These are phyloP conservation scores for Trichoderma orchidacearum DNA, from an alignment of 495 filamentous ascomycete species.

Conservation along the genomic window DNA sequence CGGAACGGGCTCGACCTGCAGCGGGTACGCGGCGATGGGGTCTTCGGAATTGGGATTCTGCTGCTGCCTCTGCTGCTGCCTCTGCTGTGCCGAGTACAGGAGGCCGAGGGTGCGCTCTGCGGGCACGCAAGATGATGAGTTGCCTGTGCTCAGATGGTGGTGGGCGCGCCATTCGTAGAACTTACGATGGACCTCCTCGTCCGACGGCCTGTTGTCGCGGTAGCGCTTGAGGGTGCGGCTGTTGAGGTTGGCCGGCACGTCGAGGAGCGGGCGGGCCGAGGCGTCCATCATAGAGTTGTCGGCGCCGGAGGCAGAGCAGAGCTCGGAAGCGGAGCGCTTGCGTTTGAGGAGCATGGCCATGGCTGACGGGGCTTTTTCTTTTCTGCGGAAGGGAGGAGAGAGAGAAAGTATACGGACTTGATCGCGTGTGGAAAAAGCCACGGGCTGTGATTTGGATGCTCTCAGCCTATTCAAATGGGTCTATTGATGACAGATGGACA, in stretches of 20 bases:
- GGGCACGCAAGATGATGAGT: constrained; percentile 2
- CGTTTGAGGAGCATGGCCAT: constrained; percentile 31
- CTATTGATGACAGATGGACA: too few species aligned
- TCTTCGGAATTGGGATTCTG: not conserved
- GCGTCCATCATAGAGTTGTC: constrained; percentile 21
- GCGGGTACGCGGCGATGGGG: constrained; percentile 1
- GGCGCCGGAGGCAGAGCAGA: constrained; percentile 21
- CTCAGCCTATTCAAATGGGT: too few species aligned
- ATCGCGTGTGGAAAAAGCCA: too few species aligned
- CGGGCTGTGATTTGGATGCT: too few species aligned
- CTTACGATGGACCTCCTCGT: constrained; percentile 33
- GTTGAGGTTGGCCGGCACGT: constrained; percentile 16
- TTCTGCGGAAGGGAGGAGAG: not conserved
- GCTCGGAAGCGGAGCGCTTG: constrained; percentile 36
- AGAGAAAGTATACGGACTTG: not conserved
- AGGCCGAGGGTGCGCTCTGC: constrained; percentile 32
- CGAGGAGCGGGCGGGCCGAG: constrained; percentile 8
- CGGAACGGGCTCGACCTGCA: constrained; percentile 3
- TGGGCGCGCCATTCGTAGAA: constrained; percentile 5
- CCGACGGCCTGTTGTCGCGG: constrained; percentile 34
- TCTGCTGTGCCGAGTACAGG: constrained; percentile 32
- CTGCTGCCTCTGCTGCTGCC: constrained; percentile 9
- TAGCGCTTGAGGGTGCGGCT: constrained; percentile 37
- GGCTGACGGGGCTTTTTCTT: not conserved
- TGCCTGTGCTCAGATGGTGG: not conserved